Evolutionary conservation across 768 basidiomycete genomes (phyloP).

Genomic region (Auricularia auricula-judae): DNA sequence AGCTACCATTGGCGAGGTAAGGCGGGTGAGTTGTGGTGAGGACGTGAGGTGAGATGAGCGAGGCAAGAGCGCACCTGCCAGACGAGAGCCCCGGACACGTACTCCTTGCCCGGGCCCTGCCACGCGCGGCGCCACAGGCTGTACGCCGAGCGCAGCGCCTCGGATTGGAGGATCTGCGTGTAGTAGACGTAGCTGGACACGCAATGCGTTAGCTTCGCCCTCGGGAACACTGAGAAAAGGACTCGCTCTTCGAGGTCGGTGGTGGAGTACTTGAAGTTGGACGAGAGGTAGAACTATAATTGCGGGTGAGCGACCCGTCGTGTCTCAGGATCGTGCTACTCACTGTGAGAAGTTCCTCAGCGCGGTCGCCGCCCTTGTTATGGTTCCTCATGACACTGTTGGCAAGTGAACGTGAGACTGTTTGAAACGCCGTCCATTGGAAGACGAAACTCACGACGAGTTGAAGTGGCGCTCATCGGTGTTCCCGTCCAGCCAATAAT

Average conservation of each 20-base stretch:
- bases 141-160: conserved; percentile 81
- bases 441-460: conserved; percentile 42
- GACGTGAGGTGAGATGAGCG: neutral
- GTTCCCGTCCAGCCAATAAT: conserved; percentile 72
- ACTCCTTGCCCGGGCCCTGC: conserved; percentile 72
- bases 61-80: conserved; percentile 63
- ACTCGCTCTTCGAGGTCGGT: conserved; percentile 63
- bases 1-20: conserved; percentile 30
- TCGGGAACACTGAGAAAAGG: neutral
- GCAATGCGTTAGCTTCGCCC: no score
- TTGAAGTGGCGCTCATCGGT: conserved; percentile 72
- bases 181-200: conserved; percentile 72
- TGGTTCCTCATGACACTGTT: no score
- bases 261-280: conserved; percentile 23
- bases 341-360: no score
- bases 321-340: no score
- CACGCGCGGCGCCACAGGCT: conserved; percentile 88
- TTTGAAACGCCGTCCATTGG: no score
- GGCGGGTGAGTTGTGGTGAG: neutral
- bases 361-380: no score
- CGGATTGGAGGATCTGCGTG: conserved; percentile 94
- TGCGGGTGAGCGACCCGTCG: no score
- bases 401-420: no score
- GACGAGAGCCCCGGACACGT: conserved; percentile 84
- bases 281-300: no score